Percentiles rank a stretch among this genome's conserved stretches.
These are phyloP conservation scores for Exobasidium cylindrosporum DNA, from an alignment of 1,284 basidiomycete genomes.

Conservation along the genomic window DNA sequence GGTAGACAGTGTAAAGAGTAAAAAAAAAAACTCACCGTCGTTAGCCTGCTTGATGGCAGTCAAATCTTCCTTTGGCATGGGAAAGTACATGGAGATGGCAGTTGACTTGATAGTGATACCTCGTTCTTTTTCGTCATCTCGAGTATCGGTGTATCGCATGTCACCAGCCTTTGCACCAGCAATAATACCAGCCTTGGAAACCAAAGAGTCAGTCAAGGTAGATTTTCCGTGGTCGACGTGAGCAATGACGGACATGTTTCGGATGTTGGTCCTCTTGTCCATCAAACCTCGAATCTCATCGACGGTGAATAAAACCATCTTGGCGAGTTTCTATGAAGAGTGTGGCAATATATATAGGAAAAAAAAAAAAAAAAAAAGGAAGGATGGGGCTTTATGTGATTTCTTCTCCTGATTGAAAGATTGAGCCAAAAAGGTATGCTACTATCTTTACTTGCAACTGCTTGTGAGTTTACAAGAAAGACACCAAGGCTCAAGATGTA, in stretches of 20 bases:
- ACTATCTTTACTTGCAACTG: no score
- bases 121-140: slow-evolving; percentile 98
- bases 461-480: no score
- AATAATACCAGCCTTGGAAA: slow-evolving; percentile 99
- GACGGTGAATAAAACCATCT: slow-evolving; percentile 57
- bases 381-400: background rate
- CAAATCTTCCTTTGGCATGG: slow-evolving; percentile 75
- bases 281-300: slow-evolving; percentile 57
- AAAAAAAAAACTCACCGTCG: slow-evolving; percentile 60
- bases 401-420: no score
- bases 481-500: background rate
- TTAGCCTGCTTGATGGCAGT: slow-evolving; percentile 87
- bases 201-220: slow-evolving; percentile 96
- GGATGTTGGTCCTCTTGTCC: slow-evolving; percentile 73
- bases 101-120: slow-evolving; percentile 99
- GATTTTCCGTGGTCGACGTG: slow-evolving; percentile 98
- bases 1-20: background rate
- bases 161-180: slow-evolving; percentile 89
- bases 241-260: slow-evolving; percentile 77
- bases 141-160: slow-evolving; percentile 94
- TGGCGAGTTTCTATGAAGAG: background rate
- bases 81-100: slow-evolving; percentile 99
- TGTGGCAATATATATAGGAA: no score
- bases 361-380: background rate
- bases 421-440: no score